phyloP scores from a whole-genome alignment of 2,329 filamentous ascomycete species.

The Paracoccidioides brasiliensis region DNA sequence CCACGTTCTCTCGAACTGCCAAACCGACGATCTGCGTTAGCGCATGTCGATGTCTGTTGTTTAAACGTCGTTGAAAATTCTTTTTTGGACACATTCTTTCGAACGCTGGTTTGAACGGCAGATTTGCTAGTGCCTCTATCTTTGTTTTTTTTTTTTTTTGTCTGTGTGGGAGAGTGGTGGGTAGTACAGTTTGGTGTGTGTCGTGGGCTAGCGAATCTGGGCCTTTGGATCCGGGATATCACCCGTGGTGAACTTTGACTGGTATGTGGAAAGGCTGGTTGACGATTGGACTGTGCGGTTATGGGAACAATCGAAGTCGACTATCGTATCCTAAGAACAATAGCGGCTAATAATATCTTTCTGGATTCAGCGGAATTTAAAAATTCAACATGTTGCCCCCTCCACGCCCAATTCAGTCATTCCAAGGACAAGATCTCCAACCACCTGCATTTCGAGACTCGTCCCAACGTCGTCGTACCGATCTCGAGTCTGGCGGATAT shows the following conservation, averaged over 20 bases:
- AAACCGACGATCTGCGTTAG: neutral
- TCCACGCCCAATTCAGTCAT: slow-evolving; percentile 49
- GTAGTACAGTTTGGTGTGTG: neutral
- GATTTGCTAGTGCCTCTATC: neutral
- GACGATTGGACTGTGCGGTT: neutral
- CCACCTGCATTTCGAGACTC: slow-evolving; percentile 55
- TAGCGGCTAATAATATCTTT: neutral
- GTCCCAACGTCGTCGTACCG: slow-evolving; percentile 53
- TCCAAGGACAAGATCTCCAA: slow-evolving; percentile 42
- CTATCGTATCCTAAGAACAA: neutral
- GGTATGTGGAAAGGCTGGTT: neutral
- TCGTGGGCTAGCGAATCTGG: neutral
- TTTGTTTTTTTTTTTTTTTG: neutral
- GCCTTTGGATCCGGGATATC: neutral
- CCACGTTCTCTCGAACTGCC: neutral
- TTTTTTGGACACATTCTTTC: neutral
- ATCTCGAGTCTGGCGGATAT: slow-evolving; percentile 53
- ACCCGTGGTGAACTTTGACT: neutral
- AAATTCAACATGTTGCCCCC: slow-evolving; percentile 36
- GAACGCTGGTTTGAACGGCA: neutral
- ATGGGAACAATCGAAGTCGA: neutral
- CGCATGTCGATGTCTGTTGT: neutral
- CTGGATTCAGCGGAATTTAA: neutral
- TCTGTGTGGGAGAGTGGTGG: neutral
- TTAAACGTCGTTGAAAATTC: neutral